Conservation (phyloP, 2,329 filamentous ascomycete genomes). For the Blastomyces percursus region DNA sequence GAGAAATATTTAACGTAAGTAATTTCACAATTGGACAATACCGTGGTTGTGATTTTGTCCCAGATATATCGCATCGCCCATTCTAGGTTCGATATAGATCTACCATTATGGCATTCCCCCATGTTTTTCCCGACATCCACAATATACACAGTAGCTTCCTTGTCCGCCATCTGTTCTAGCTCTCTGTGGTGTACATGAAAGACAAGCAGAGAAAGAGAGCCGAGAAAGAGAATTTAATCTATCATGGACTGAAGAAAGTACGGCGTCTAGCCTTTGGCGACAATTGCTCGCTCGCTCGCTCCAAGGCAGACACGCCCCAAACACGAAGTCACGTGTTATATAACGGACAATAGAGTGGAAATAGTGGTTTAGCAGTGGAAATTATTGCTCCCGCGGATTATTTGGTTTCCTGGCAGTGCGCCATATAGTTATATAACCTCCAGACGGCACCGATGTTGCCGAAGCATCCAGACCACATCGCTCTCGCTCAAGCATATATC, state of each 20-base stretch:
- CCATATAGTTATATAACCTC: neutral
- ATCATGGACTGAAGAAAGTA: neutral
- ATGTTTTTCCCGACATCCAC: slow-evolving; percentile 83
- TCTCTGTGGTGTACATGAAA: neutral
- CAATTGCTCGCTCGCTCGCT: neutral
- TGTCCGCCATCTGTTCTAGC: slow-evolving; percentile 60
- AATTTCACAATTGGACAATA: slow-evolving; percentile 24
- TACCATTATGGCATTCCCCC: slow-evolving; percentile 58
- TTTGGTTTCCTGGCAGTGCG: neutral
- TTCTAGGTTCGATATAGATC: slow-evolving; percentile 69
- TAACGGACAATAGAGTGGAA: slow-evolving; percentile 8
- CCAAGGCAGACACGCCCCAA: slow-evolving; percentile 32
- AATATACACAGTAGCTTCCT: slow-evolving; percentile 87
- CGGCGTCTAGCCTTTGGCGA: neutral
- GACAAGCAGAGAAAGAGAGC: slow-evolving; percentile 1
- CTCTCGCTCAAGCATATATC: neutral
- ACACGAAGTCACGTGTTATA: slow-evolving; percentile 34
- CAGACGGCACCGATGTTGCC: neutral
- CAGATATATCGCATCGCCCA: slow-evolving; percentile 87
- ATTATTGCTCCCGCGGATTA: neutral
- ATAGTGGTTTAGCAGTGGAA: neutral
- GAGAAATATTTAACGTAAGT: neutral
- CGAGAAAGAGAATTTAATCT: neutral
- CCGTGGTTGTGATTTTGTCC: slow-evolving; percentile 75
- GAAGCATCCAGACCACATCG: neutral